Percentiles rank a stretch among this genome's conserved stretches.
phyloP scores from a whole-genome alignment of 805 yeast species.

The Candida nitratophila region DNA sequence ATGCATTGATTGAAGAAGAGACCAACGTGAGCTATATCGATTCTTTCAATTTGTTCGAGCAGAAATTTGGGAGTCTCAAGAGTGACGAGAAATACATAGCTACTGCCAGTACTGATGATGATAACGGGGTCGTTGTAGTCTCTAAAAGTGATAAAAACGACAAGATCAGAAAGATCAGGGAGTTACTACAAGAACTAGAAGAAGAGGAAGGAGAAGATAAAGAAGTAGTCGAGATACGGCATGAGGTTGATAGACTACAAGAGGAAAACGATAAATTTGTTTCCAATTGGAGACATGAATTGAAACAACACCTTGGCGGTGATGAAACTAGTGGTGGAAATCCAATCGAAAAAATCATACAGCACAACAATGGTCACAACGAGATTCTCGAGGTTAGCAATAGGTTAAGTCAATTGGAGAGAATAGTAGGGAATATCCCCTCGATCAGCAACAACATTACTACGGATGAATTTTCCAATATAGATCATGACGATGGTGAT shows the following conservation, averaged over 20 bases:
- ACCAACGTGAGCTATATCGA: neutral
- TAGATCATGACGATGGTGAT: too few relatives aligned
- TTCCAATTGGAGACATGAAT: neutral
- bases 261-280: neutral
- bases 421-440: too few relatives aligned
- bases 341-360: neutral
- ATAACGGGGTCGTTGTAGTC: neutral
- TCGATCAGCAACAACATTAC: too few relatives aligned
- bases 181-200: neutral
- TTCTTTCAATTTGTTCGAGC: neutral
- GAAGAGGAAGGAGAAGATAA: neutral
- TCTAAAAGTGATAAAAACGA: neutral
- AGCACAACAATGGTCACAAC: neutral
- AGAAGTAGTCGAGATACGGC: neutral
- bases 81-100: too few relatives aligned
- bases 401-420: neutral
- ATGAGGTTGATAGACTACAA: neutral
- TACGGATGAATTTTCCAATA: too few relatives aligned
- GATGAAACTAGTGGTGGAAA: too few relatives aligned
- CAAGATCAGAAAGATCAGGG: neutral
- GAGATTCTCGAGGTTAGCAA: neutral
- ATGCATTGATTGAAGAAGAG: neutral
- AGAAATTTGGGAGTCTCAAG: neutral
- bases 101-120: too few relatives aligned
- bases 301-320: too few relatives aligned